Conservation (phyloP, 2,329 filamentous ascomycete genomes). For the Dendryphion nanum region DNA sequence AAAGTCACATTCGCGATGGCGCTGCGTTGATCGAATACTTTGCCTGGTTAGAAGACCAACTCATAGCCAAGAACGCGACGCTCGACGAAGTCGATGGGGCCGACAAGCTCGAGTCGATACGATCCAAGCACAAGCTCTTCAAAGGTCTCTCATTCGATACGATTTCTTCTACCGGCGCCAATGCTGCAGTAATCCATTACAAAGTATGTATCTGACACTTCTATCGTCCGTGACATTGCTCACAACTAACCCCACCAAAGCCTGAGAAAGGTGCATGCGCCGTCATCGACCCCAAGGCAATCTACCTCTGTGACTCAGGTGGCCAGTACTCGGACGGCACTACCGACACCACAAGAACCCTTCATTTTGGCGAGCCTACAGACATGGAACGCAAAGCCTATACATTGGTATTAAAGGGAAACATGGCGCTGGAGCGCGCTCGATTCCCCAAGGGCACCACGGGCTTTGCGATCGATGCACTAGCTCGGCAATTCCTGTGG, state of each 20-base stretch:
- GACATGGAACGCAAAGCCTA: constrained; percentile 84
- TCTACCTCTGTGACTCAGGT: constrained; percentile 96
- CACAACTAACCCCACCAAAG: no score
- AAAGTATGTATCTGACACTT: constrained; percentile 35
- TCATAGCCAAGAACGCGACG: constrained; percentile 67
- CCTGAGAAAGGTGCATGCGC: constrained; percentile 81
- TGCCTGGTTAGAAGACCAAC: constrained; percentile 91
- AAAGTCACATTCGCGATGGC: constrained; percentile 90
- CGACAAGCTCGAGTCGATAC: constrained; percentile 79
- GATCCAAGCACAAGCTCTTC: constrained; percentile 70
- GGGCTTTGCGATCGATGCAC: constrained; percentile 83
- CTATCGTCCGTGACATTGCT: no score
- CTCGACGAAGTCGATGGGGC: constrained; percentile 90
- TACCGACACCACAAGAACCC: constrained; percentile 89
- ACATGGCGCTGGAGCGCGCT: constrained; percentile 82
- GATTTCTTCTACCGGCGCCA: constrained; percentile 90
- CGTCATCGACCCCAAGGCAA: constrained; percentile 74
- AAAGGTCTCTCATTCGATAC: constrained; percentile 92
- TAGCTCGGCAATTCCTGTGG: constrained; percentile 92
- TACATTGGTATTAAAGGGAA: constrained; percentile 90
- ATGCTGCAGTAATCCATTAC: constrained; percentile 95
- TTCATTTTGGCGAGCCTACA: constrained; percentile 86
- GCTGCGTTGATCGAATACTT: constrained; percentile 90
- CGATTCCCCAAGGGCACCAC: constrained; percentile 94
- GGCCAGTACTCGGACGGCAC: constrained; percentile 96